Evolutionary conservation across 768 basidiomycete genomes (phyloP).

Genomic region (Naganishia randhawae): DNA sequence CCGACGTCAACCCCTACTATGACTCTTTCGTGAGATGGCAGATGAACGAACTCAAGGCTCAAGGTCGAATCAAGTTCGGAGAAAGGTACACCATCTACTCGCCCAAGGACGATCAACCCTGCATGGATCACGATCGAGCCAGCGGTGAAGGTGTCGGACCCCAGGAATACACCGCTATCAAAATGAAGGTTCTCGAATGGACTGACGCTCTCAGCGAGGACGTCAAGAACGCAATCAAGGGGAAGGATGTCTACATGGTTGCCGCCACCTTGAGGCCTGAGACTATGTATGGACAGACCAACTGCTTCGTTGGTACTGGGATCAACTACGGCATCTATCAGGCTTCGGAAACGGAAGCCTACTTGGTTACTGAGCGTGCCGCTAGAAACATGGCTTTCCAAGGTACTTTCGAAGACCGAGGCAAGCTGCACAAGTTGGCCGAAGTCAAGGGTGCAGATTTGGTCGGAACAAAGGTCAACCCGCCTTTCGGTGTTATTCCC

Average conservation of each 20-base stretch:
- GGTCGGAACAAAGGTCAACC: slow-evolving; percentile 83
- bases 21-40: slow-evolving; percentile 98
- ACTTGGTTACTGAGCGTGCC: slow-evolving; percentile 79
- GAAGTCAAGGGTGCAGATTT: slow-evolving; percentile 75
- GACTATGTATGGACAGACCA: slow-evolving; percentile 99
- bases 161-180: slow-evolving; percentile 89
- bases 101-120: slow-evolving; percentile 96
- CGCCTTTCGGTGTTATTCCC: slow-evolving; percentile 73
- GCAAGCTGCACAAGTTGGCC: slow-evolving; percentile 66
- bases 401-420: slow-evolving; percentile 69
- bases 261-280: slow-evolving; percentile 94
- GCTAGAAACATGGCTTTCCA: slow-evolving; percentile 99
- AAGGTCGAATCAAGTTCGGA: slow-evolving; percentile 95
- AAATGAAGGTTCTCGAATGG: slow-evolving; percentile 89
- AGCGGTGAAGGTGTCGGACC: slow-evolving; percentile 93
- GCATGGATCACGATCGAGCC: slow-evolving; percentile 98
- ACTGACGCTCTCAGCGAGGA: slow-evolving; percentile 63
- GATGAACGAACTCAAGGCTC: slow-evolving; percentile 78
- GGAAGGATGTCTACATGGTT: slow-evolving; percentile 82
- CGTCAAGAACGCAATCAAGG: slow-evolving; percentile 67
- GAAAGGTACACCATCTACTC: slow-evolving; percentile 98
- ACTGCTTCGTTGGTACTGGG: slow-evolving; percentile 85
- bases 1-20: slow-evolving; percentile 93
- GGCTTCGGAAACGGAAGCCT: slow-evolving; percentile 66
- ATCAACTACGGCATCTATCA: slow-evolving; percentile 91